phyloP scores from a whole-genome alignment of 257 asterid species.

The Ophiorrhiza pumila region DNA sequence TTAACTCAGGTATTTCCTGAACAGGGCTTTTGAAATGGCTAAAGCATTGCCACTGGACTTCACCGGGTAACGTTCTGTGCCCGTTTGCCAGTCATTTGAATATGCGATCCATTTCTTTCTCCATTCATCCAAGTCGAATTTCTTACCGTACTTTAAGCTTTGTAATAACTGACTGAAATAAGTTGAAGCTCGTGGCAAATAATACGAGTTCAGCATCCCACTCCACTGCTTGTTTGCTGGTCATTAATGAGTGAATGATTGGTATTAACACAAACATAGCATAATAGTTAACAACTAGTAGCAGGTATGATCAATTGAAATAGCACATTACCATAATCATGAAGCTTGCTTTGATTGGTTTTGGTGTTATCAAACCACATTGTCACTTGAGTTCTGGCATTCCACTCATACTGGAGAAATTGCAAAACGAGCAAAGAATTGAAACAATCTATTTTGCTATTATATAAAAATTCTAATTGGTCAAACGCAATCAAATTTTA shows the following conservation, averaged over 20 bases:
- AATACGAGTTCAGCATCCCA: conserved; percentile 67
- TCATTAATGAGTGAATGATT: conserved; percentile 10
- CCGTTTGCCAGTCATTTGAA: conserved; percentile 80
- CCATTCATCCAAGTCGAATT: conserved; percentile 70
- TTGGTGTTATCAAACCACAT: conserved; percentile 90
- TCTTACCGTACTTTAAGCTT: conserved; percentile 52
- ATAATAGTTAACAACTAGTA: neutral
- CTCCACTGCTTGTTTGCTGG: conserved; percentile 97
- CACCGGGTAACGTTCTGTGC: conserved; percentile 57
- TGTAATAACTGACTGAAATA: conserved; percentile 51
- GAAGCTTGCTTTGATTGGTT: conserved; percentile 69
- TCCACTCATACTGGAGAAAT: conserved; percentile 81
- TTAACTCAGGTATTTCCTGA: conserved; percentile 51
- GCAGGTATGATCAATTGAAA: conserved; percentile 1
- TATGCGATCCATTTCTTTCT: conserved; percentile 83
- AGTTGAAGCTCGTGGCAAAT: conserved; percentile 85
- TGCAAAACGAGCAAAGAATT: conserved; percentile 3
- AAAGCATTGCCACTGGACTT: conserved; percentile 69
- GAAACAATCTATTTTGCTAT: neutral
- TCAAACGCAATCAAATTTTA: neutral
- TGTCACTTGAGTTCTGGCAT: conserved; percentile 94
- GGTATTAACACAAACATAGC: too few species aligned
- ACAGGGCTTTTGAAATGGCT: conserved; percentile 55
- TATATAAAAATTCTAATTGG: neutral
- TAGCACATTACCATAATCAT: conserved; percentile 63